Evolutionary conservation across 805 yeast species (phyloP), one percentile per base, ranked within the genome.

Genomic region (Lipomyces chichibuensis): DNA sequence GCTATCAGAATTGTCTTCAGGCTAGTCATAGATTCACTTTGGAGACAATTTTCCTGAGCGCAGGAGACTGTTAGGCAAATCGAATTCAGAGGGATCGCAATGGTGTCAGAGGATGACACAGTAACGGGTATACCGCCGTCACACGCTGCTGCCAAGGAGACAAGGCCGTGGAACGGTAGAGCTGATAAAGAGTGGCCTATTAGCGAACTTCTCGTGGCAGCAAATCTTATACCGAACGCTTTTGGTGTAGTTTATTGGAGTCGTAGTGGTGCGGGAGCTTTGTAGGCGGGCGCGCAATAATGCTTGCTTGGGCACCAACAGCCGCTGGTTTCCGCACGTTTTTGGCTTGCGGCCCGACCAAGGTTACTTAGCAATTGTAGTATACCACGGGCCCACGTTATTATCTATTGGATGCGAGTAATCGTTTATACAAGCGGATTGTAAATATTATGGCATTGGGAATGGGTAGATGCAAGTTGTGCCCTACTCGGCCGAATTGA

Each of bases 11-110:
- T 77, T n/a, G 70, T 33, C 37, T 58, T 59, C 49, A 71, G 46
- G 27, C 65, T 57, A 57, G 69, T 59, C 64, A 64, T 65, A 51
- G 60, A 43, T 43, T 17, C n/a, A 14, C 49, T n/a, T 43, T 5
- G 20, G 8, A 17, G 49, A 17, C 49, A 43, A 37, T n/a, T 43
- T 37, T 37, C 17, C 43, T 37, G 43, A 13, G 20, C 65, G 90
- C 80, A 75, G 87, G 84, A 75, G 90, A 90, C 1, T 37, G 20
- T 17, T 17, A n/a, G 20, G 49, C 14, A 17, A 9, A 43, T 43
- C 49, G 20, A 6, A 43, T 43, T 17, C 13, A 43, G 25, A 13
- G 23, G 25, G 49, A 43, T 43, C 49, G 20, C 49, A n/a, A 43
- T n/a, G 23, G 9, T n/a, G 13, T 6, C 23, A n/a, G 23, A 43